phyloP scores from a whole-genome alignment of 2,329 filamentous ascomycete species.

The Verticillium longisporum region DNA sequence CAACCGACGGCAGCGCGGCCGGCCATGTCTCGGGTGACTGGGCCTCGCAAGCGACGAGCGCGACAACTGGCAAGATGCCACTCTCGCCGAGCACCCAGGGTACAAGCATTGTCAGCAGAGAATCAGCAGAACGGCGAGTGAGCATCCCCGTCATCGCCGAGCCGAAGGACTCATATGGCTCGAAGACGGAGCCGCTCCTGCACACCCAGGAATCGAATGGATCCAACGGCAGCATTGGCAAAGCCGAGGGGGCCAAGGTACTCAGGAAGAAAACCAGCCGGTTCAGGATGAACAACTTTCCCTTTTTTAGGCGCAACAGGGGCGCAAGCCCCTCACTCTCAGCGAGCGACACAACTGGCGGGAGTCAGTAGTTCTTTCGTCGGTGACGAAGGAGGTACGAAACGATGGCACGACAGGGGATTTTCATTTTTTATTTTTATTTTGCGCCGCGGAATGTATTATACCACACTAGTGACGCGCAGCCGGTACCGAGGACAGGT shows the following conservation, averaged over 20 bases:
- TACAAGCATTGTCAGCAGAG: slow-evolving; percentile 57
- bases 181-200: slow-evolving; percentile 3
- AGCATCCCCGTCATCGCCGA: slow-evolving; percentile 36
- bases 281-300: slow-evolving; percentile 56
- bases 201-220: slow-evolving; percentile 10
- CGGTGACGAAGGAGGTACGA: background rate
- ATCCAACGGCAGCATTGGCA: slow-evolving; percentile 31
- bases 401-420: background rate
- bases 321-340: background rate
- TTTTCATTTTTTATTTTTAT: background rate
- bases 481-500: background rate
- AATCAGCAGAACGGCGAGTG: slow-evolving; percentile 44
- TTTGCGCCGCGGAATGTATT: background rate
- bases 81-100: slow-evolving; percentile 59
- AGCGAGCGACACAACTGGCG: background rate
- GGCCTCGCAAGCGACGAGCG: slow-evolving; percentile 56
- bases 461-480: background rate
- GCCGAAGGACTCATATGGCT: slow-evolving; percentile 13
- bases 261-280: slow-evolving; percentile 57
- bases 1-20: slow-evolving; percentile 53
- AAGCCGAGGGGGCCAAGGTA: slow-evolving; percentile 36
- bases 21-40: slow-evolving; percentile 50
- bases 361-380: background rate
- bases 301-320: slow-evolving; percentile 49
- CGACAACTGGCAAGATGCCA: slow-evolving; percentile 57